Evolutionary conservation across 2,329 filamentous ascomycete genomes (phyloP).

Genomic region (Iodosphaeria phyllophila): DNA sequence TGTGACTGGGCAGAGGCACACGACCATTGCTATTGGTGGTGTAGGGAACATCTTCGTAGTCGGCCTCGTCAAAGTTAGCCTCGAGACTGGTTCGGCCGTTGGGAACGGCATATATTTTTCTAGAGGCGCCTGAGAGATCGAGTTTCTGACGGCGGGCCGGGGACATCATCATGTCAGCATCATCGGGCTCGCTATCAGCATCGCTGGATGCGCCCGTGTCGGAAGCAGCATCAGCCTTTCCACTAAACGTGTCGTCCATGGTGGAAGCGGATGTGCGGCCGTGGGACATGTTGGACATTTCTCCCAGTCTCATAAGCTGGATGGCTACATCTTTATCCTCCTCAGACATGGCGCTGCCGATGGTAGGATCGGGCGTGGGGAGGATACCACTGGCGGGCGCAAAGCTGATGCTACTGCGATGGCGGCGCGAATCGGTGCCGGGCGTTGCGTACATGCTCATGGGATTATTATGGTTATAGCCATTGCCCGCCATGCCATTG

Average conservation of each 20-base stretch:
- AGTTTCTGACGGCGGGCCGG: constrained; percentile 39
- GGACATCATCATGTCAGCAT: constrained; percentile 40
- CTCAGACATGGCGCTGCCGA: constrained; percentile 91
- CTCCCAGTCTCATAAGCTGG: constrained; percentile 88
- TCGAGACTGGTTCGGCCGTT: constrained; percentile 23
- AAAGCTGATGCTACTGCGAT: constrained; percentile 43
- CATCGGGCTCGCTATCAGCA: constrained; percentile 48
- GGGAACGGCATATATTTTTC: constrained; percentile 30
- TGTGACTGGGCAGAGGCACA: no score
- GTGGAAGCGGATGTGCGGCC: constrained; percentile 87
- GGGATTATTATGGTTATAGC: constrained; percentile 34
- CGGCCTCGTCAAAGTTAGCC: constrained; percentile 40
- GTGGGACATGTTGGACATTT: constrained; percentile 84
- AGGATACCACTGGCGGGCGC: constrained; percentile 42
- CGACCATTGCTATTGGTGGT: no score
- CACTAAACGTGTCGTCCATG: constrained; percentile 82
- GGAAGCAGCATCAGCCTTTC: constrained; percentile 66
- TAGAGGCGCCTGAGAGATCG: constrained; percentile 21
- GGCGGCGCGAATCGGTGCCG: constrained; percentile 39
- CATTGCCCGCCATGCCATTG: no score
- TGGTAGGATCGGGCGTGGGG: constrained; percentile 90
- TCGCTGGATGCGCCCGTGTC: constrained; percentile 76
- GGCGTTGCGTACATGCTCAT: constrained; percentile 44
- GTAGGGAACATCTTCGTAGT: constrained; percentile 22
- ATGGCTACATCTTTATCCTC: constrained; percentile 87